Evolutionary conservation across 2,329 filamentous ascomycete species (phyloP), one percentile per base, ranked within the genome.

Genomic region (Xenosphaeropsis pyriputrescens): DNA sequence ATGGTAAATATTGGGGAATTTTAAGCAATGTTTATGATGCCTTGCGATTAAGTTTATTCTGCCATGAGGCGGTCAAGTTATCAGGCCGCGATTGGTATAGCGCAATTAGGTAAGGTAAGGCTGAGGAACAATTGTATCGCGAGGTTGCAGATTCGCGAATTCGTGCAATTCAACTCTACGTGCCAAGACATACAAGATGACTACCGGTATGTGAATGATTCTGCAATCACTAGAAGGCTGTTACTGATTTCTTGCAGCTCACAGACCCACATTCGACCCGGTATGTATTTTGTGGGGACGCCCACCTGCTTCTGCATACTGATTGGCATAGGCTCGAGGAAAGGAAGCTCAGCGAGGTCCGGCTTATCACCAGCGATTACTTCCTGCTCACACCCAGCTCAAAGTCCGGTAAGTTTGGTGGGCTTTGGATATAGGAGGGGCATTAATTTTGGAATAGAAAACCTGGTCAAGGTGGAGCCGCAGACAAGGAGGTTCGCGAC

Each of bases 231-330:
- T 26, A 11, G 22, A 26, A 19, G 19, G 8, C 13, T 3, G 9
- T 16, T 40, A 31, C 49, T 53, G 35, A 52, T 18, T 19, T 3
- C 32, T 16, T 46, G 72, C 68, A 61, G 75, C 75, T 32, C 75
- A 80, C 48, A 82, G 91, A 63, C 91, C 91, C 40, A 98, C 91
- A 0, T 98, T 98, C 56, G 91, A 98, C 58, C 91, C 91, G 47
- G 84, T 88, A 72, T 46, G 68, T 49, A 14, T 7, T 17, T 32
- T 32, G 8, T 26, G 8, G 8, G 22, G 22, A 9, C 8, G 8
- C 8, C 12, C 12, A 19, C 18, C 12, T 3, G 3, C 7, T 26
- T 6, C 17, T 16, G 31, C 31, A 16, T 15, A 32, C 31, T 32
- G 14, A 16, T 11, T 16, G 45, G 45, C 43, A 39, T 45, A 86